Percentiles rank a stretch among this genome's conserved stretches.
Conservation (phyloP, 805 yeast genomes). For the Cyberlindnera xishuangbannaensis region DNA sequence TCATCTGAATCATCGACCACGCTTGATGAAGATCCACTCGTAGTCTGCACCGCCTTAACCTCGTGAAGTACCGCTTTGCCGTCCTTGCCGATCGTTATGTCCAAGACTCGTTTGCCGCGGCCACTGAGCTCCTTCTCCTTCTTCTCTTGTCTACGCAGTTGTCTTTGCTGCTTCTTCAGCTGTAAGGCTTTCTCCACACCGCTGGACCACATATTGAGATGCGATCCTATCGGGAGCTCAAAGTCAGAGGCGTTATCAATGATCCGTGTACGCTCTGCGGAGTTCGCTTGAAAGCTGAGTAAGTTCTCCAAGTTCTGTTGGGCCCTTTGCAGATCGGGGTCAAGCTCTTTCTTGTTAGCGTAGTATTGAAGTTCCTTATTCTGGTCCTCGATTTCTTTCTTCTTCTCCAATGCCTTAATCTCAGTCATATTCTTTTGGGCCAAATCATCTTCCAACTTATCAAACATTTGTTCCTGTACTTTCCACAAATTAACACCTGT, state of each 20-base stretch:
- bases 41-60: no score
- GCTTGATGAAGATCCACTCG: neutral
- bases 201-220: slow-evolving; percentile 68
- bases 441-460: slow-evolving; percentile 47
- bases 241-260: slow-evolving; percentile 92
- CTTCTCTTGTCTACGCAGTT: slow-evolving; percentile 57
- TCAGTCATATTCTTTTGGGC: slow-evolving; percentile 28
- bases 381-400: slow-evolving; percentile 35
- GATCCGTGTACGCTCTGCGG: slow-evolving; percentile 85
- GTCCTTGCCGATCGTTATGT: slow-evolving; percentile 66
- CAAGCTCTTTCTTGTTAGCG: slow-evolving; percentile 35
- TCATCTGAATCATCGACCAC: slow-evolving; percentile 22
- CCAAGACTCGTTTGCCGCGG: slow-evolving; percentile 66
- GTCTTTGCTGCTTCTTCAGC: slow-evolving; percentile 79
- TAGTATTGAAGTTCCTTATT: slow-evolving; percentile 39
- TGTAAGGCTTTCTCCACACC: slow-evolving; percentile 84
- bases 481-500: slow-evolving; percentile 62
- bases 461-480: slow-evolving; percentile 61
- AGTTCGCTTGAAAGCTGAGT: slow-evolving; percentile 75
- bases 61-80: slow-evolving; percentile 64
- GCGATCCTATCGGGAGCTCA: slow-evolving; percentile 51
- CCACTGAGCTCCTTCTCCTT: slow-evolving; percentile 58
- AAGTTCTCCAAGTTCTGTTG: slow-evolving; percentile 68
- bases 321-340: slow-evolving; percentile 61
- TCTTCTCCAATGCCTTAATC: slow-evolving; percentile 30